These are phyloP conservation scores for Wickerhamiella siamensis DNA, from an alignment of 805 yeast species.

Conservation along the genomic window DNA sequence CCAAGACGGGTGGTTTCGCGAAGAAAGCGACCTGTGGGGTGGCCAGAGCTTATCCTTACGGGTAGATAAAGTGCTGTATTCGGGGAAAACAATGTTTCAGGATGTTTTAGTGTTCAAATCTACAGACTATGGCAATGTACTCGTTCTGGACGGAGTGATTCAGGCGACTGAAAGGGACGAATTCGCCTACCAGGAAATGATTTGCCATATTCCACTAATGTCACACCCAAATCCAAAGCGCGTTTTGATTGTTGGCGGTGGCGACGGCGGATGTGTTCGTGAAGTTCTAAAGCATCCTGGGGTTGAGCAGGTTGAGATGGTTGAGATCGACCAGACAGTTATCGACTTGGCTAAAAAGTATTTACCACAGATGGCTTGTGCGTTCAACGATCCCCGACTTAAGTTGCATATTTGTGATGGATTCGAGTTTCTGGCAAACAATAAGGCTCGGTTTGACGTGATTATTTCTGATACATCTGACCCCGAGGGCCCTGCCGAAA, in stretches of 20 bases:
- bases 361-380: constrained; percentile 58
- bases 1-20: constrained; percentile 69
- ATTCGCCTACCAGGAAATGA: constrained; percentile 87
- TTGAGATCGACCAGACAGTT: constrained; percentile 82
- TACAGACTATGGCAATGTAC: constrained; percentile 66
- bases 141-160: constrained; percentile 77
- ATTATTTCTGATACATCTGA: constrained; percentile 87
- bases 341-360: constrained; percentile 56
- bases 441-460: constrained; percentile 49
- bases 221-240: constrained; percentile 60
- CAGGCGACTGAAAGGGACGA: constrained; percentile 91
- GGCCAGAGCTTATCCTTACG: constrained; percentile 71
- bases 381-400: constrained; percentile 50
- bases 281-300: constrained; percentile 66
- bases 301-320: constrained; percentile 51
- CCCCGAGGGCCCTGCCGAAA: constrained; percentile 93
- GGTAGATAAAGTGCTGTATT: constrained; percentile 51
- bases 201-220: constrained; percentile 68
- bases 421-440: constrained; percentile 49
- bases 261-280: constrained; percentile 89
- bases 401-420: constrained; percentile 67
- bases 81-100: constrained; percentile 57
- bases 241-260: constrained; percentile 86
- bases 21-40: constrained; percentile 59
- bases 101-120: constrained; percentile 68